phyloP scores from a whole-genome alignment of 805 yeast genomes.

The Candida krabiensis region DNA sequence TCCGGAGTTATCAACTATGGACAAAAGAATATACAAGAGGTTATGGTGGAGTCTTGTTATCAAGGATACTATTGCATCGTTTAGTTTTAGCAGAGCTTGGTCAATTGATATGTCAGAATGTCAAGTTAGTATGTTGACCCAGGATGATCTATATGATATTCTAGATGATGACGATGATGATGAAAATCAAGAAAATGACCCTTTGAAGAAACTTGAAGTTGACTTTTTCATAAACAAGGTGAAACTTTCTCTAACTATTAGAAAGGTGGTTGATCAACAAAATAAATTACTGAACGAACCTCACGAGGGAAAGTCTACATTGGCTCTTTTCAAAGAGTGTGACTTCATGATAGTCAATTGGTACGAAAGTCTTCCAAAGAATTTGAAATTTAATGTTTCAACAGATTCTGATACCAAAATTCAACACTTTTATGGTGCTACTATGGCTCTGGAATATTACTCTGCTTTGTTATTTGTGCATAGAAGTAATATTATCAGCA shows the following conservation, averaged over 20 bases:
- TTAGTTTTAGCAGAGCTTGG: conserved; percentile 70
- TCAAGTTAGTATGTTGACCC: conserved; percentile 73
- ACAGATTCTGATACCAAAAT: conserved; percentile 30
- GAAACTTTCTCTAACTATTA: conserved; percentile 64
- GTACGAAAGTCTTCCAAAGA: conserved; percentile 64
- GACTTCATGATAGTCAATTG: conserved; percentile 74
- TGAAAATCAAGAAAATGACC: not conserved
- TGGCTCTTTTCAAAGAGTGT: conserved; percentile 50
- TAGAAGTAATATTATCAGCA: conserved; percentile 58
- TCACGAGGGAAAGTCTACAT: conserved; percentile 39
- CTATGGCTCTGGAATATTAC: conserved; percentile 67
- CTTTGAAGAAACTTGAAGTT: conserved; percentile 36
- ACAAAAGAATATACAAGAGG: conserved; percentile 54
- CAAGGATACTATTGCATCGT: conserved; percentile 65
- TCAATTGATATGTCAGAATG: conserved; percentile 68
- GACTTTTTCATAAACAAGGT: conserved; percentile 61
- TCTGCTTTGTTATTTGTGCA: conserved; percentile 67
- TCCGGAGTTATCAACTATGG: conserved; percentile 11
- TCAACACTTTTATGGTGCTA: conserved; percentile 49
- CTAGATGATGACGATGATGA: conserved; percentile 42
- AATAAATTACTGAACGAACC: conserved; percentile 18
- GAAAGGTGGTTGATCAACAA: conserved; percentile 42
- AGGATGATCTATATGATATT: conserved; percentile 63
- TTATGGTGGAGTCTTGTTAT: conserved; percentile 78
- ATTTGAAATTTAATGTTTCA: conserved; percentile 48